These are phyloP conservation scores for Cyclotella cryptica DNA, from an alignment of 108 stramenopile genomes.

Conservation along the genomic window DNA sequence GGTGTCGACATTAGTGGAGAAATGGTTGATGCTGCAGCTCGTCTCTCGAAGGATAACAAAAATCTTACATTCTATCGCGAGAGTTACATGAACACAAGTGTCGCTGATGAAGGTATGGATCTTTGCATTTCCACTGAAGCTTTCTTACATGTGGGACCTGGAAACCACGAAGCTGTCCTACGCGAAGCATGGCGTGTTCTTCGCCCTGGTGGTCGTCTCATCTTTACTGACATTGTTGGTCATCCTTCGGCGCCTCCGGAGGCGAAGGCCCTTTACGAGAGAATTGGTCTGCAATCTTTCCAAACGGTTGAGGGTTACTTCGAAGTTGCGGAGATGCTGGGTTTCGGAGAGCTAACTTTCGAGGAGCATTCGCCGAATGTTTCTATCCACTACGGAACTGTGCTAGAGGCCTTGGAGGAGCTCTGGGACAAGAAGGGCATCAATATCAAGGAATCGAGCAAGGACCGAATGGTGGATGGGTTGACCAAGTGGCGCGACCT, in stretches of 20 bases:
- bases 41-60: constrained; percentile 24
- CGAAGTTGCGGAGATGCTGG: constrained; percentile 29
- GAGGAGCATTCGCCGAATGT: constrained; percentile 51
- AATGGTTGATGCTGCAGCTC: constrained; percentile 49
- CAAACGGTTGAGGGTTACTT: constrained; percentile 53
- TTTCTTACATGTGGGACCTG: constrained; percentile 57
- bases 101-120: constrained; percentile 47
- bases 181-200: constrained; percentile 55
- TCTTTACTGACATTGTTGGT: constrained; percentile 59
- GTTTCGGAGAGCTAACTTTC: constrained; percentile 46
- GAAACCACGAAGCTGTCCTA: constrained; percentile 45
- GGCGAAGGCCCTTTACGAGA: constrained; percentile 53
- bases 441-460: constrained; percentile 40
- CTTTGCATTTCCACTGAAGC: constrained; percentile 53
- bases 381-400: constrained; percentile 43
- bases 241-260: constrained; percentile 25
- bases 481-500: constrained; percentile 50
- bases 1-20: constrained; percentile 47
- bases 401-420: constrained; percentile 40
- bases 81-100: constrained; percentile 48
- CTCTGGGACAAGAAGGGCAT: constrained; percentile 33
- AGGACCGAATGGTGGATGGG: constrained; percentile 40
- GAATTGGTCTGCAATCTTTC: constrained; percentile 54
- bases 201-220: constrained; percentile 57
- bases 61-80: constrained; percentile 47